These are phyloP conservation scores for Cordyceps cateniannulata DNA, from an alignment of 2,329 filamentous ascomycete species.

Conservation along the genomic window DNA sequence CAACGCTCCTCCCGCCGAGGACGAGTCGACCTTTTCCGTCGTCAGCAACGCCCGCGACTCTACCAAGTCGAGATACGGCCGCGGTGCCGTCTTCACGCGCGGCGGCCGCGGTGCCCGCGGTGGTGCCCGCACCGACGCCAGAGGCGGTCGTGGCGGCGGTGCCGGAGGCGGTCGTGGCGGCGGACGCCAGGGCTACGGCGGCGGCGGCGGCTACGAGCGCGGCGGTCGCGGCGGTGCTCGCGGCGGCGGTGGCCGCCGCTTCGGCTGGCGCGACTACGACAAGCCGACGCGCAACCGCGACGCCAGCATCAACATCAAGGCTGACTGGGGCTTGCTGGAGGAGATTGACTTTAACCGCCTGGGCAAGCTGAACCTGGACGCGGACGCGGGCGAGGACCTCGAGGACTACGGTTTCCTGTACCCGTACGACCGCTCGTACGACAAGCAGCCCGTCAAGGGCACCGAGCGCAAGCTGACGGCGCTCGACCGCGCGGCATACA, in stretches of 20 bases:
- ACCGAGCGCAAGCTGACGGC: constrained; percentile 81
- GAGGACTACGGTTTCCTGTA: constrained; percentile 96
- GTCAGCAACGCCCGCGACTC: constrained; percentile 91
- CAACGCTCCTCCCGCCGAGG: constrained; percentile 84
- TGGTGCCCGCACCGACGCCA: constrained; percentile 57
- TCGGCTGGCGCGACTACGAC: constrained; percentile 98
- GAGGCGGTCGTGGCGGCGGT: constrained; percentile 55
- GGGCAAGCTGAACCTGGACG: constrained; percentile 90
- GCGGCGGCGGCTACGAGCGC: constrained; percentile 63
- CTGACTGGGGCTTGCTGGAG: constrained; percentile 91
- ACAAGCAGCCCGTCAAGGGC: constrained; percentile 87
- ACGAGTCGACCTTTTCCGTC: constrained; percentile 95
- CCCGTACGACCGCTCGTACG: constrained; percentile 94
- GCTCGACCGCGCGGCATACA: constrained; percentile 93
- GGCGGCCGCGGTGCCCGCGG: constrained; percentile 72
- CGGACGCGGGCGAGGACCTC: constrained; percentile 89
- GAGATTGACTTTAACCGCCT: constrained; percentile 98
- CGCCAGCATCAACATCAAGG: constrained; percentile 90
- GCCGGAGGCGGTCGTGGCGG: constrained; percentile 60
- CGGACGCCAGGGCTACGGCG: constrained; percentile 26
- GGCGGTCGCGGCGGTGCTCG: constrained; percentile 61
- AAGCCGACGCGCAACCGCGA: constrained; percentile 96
- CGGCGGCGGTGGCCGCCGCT: constrained; percentile 72
- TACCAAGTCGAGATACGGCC: constrained; percentile 78
- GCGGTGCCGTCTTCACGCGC: constrained; percentile 85